Evolutionary conservation across 1,284 basidiomycete species (phyloP).

Genomic region (Omphalotus olearius): DNA sequence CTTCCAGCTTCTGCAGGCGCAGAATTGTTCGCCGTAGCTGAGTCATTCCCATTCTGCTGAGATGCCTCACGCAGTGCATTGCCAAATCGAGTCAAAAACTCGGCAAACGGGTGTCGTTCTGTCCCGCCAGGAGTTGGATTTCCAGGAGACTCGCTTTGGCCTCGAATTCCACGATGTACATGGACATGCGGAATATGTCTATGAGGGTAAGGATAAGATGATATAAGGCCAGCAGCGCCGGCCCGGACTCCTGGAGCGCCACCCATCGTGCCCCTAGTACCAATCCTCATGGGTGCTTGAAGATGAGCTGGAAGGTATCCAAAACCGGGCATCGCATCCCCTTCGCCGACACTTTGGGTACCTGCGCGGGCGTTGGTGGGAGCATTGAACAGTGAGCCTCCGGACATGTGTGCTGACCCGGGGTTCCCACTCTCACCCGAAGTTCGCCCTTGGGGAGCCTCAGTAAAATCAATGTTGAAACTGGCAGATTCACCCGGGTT

Average conservation of each 20-base stretch:
- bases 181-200: not conserved
- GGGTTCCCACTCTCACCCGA: no score
- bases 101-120: not conserved
- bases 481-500: no score
- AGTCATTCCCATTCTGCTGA: no score
- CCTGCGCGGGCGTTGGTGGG: not conserved
- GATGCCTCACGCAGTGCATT: no score
- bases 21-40: no score
- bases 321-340: not conserved
- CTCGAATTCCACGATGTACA: no score
- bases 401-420: no score
- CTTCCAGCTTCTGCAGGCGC: no score
- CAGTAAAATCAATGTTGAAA: no score
- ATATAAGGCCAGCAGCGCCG: not conserved
- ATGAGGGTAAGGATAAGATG: not conserved
- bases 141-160: no score
- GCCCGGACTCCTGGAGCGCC: conserved; percentile 6
- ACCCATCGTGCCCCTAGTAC: not conserved
- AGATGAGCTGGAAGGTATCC: not conserved
- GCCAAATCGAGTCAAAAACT: no score
- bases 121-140: not conserved
- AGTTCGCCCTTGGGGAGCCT: no score
- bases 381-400: not conserved
- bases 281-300: not conserved
- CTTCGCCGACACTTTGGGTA: not conserved